Base-by-base conservation (phyloP, 2,329 filamentous ascomycete genomes). In the Fusarium redolens region DNA sequence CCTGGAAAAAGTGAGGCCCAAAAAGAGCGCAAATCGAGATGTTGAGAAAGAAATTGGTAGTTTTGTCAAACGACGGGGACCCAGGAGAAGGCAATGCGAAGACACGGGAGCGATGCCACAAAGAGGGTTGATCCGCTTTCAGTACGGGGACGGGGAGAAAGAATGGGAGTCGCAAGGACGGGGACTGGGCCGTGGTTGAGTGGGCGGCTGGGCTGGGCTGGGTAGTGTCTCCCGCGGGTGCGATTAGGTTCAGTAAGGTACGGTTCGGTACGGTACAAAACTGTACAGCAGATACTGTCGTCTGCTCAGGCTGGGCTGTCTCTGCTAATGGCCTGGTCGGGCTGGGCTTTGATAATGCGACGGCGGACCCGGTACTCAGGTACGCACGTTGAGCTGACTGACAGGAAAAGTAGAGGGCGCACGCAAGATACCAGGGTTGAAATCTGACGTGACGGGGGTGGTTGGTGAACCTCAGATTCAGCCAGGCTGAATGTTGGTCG, bases 31-130 rank as follows among this genome's bases (percentile, higher is more conserved):
- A 69, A 69, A 71, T 70, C 55, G 69, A 71, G 58, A 68, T 52
- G 65, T 48, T 68, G 65, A 65, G 52, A 55, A 65, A 67, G 63
- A 57, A 68, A 61, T 69, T 66, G 75, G 60, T 63, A 61, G 75
- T 75, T 69, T 38, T 72, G 66, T 66, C 71, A 59, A 68, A 62
- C 43, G 68, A 69, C 43, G 55, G 58, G 37, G 44, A 67, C 62
- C 68, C 52, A 74, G 72, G 66, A 77, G 75, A 75, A 73, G 69
- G 75, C 69, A 75, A 73, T 74, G 75, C 73, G 75, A 76, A 72
- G 75, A 71, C 69, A 66, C 70, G 73, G 74, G 70, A 66, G 70
- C 71, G 71, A 73, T 73, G 44, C 68, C 68, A 74, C 71, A 68
- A 74, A 62, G 63, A 74, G 71, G 56, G 68, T 58, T 58, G 71